Evolutionary conservation across 352 stramenopile genomes (phyloP).

Genomic region (Pythium vanterpoolii): DNA sequence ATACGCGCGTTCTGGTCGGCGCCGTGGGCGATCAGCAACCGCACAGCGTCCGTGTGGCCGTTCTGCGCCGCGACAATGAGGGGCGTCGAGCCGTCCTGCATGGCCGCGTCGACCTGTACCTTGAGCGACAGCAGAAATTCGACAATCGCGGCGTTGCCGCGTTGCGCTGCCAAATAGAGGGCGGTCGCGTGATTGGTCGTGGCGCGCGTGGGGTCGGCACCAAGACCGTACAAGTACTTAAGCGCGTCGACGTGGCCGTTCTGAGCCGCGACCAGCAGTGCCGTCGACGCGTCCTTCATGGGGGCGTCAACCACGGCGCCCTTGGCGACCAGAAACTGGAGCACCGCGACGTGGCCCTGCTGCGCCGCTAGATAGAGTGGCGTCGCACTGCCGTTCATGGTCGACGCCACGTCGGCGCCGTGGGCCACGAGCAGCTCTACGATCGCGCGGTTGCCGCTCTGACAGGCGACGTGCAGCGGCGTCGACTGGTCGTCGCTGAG

Average conservation of each 20-base stretch:
- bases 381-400: conserved; percentile 32
- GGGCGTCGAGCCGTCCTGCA: conserved; percentile 27
- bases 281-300: conserved; percentile 26
- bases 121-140: conserved; percentile 18
- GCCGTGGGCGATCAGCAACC: conserved; percentile 8
- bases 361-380: conserved; percentile 36
- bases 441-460: conserved; percentile 19
- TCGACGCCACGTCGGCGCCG: conserved; percentile 18
- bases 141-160: conserved; percentile 24
- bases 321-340: conserved; percentile 22
- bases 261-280: conserved; percentile 25
- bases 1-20: conserved; percentile 19
- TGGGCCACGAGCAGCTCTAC: conserved; percentile 24
- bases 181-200: conserved; percentile 22
- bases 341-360: conserved; percentile 22
- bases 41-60: conserved; percentile 17
- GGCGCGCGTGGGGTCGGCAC: conserved; percentile 14
- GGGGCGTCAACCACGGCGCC: conserved; percentile 15
- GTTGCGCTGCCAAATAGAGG: conserved; percentile 26
- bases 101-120: conserved; percentile 17
- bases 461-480: conserved; percentile 21
- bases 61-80: conserved; percentile 29
- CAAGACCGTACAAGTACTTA: conserved; percentile 18
- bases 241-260: conserved; percentile 24
- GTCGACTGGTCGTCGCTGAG: conserved; percentile 20